Conservation (phyloP, 768 basidiomycete genomes). For the Tylopilus plumbeoviolaceoides region DNA sequence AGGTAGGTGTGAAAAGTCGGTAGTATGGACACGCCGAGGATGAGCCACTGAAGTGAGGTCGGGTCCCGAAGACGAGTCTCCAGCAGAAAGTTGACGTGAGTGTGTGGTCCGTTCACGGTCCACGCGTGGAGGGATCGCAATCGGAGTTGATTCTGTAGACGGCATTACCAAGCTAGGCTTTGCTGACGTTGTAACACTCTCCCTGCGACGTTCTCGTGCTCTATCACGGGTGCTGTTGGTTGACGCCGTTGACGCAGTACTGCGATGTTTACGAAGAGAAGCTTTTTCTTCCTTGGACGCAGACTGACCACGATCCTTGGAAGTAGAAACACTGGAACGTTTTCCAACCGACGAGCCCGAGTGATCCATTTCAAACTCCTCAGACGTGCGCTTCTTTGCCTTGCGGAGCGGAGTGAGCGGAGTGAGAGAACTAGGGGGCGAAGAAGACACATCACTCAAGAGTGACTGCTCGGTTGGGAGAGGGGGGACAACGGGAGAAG, state of each 20-base stretch:
- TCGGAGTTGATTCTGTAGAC: constrained; percentile 20
- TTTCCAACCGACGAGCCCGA: constrained; percentile 57
- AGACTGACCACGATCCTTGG: constrained; percentile 25
- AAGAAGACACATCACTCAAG: constrained; percentile 29
- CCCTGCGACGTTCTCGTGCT: constrained; percentile 51
- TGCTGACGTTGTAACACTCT: constrained; percentile 42
- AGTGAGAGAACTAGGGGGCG: constrained; percentile 65
- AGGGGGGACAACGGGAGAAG: constrained; percentile 28
- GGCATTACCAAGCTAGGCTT: constrained; percentile 18
- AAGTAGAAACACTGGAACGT: constrained; percentile 31
- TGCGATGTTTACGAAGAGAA: constrained; percentile 62
- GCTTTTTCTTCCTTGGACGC: constrained; percentile 46
- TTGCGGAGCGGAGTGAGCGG: constrained; percentile 42
- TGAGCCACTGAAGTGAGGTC: constrained; percentile 39
- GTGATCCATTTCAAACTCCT: constrained; percentile 80
- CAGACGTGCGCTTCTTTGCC: constrained; percentile 73
- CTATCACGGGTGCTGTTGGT: constrained; percentile 37
- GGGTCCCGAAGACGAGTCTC: constrained; percentile 62
- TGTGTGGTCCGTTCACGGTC: constrained; percentile 43
- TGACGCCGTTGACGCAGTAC: constrained; percentile 55
- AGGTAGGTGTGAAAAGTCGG: constrained; percentile 85
- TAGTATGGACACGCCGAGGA: constrained; percentile 60
- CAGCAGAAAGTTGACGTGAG: constrained; percentile 61
- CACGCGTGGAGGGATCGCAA: constrained; percentile 17
- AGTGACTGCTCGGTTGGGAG: constrained; percentile 31